A percentile compares a stretch with the other conserved stretches of the same genome.
Conservation (phyloP, 306 rosid genomes). For the Vicia faba region DNA sequence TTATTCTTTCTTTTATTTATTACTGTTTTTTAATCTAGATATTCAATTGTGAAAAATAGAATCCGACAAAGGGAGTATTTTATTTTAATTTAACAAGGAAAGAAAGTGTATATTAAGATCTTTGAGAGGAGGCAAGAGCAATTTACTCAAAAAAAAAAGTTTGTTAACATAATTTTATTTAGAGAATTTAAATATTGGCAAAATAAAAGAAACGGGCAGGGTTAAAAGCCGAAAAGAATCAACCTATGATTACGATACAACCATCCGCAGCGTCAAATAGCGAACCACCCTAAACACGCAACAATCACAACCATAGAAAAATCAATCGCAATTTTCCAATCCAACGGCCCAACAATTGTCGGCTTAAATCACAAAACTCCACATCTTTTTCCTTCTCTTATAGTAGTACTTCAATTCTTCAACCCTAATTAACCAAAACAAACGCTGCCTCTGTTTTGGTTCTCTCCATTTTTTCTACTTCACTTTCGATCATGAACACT, state of each 20-base stretch:
- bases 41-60: too few species aligned
- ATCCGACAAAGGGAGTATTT: too few species aligned
- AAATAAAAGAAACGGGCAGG: constrained; percentile 3
- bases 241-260: background rate
- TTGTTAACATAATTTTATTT: too few species aligned
- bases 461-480: background rate
- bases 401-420: background rate
- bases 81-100: too few species aligned
- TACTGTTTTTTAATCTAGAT: too few species aligned
- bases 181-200: background rate
- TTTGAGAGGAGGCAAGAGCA: too few species aligned
- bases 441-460: constrained; percentile 33
- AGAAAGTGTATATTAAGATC: too few species aligned
- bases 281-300: background rate
- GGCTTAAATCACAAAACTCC: background rate
- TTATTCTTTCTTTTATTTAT: too few species aligned
- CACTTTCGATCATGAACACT: background rate
- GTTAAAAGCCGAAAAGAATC: background rate
- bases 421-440: constrained; percentile 35
- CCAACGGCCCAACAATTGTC: constrained; percentile 7
- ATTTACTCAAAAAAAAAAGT: too few species aligned
- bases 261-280: background rate
- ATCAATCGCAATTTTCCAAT: background rate
- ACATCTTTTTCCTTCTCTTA: background rate
- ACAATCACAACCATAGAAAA: constrained; percentile 4